Base-by-base conservation (phyloP, 169 alveolate genomes). In the Eimeria zaria region DNA sequence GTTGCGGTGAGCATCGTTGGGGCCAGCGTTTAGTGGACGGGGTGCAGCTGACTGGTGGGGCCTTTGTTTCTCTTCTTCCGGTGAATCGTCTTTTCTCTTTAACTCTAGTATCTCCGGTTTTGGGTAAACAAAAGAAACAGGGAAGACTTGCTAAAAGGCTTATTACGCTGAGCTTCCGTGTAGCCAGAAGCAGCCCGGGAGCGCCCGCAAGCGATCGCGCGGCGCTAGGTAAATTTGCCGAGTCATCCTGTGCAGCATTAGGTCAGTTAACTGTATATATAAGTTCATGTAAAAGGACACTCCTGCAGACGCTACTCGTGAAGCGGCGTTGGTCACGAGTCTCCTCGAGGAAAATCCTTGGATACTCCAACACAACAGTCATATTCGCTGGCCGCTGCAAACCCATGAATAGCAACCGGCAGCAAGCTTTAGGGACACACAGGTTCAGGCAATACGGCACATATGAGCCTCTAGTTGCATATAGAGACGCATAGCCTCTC, bases 31-130 rank as follows among this genome's bases (percentile, higher is more conserved):
- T 33, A 73, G 53, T 33, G 33, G 55, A 73, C 14, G 83, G 83
- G 83, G 83, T 73, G 83, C 83, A 39, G 30, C 53, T 53, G 83
- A 73, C 41, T 33, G 83, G 18, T 73, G 83, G 83, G 83, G 83
- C 83, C 83, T 24, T 18, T 39, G 27, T 4, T 73, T n/a, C 83
- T 73, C 53, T 18, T 16, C 18, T 5, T 30, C 30, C 9, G 78
- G 48, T 33, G 53, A 18, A 16, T 39, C 83, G 18, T 24, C 6
- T 39, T 73, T 33, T 33, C 55, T 6, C 55, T 39, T 39, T 51
- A 73, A 73, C 36, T 73, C 83, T 33, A 36, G 55, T 73, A 73
- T 11, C 51, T 39, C 39, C 3, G 51, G 39, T 39, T 73, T 18
- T 30, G 33, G 2, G 83, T 2, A 39, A 73, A 69, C 51, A n/a